These are phyloP conservation scores for Rubus idaeus DNA, from an alignment of 306 rosid species.

Conservation along the genomic window DNA sequence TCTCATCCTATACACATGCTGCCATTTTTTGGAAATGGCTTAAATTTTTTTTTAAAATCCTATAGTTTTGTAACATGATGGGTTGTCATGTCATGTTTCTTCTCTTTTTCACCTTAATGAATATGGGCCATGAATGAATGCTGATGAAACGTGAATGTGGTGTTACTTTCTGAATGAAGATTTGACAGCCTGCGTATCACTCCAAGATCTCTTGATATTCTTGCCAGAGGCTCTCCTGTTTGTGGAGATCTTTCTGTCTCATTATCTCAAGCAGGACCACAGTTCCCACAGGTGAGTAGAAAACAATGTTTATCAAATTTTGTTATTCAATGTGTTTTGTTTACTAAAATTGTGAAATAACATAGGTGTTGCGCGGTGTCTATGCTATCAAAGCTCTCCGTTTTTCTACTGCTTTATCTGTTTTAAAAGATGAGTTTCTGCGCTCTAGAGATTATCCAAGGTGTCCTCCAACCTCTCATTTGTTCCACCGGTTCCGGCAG, in stretches of 20 bases:
- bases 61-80: constrained; percentile 16
- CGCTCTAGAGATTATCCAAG: constrained; percentile 98
- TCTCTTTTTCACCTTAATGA: constrained; percentile 8
- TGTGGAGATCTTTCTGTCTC: constrained; percentile 99
- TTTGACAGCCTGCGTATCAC: constrained; percentile 98
- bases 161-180: constrained; percentile 55
- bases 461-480: constrained; percentile 96
- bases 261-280: constrained; percentile 97
- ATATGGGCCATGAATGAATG: constrained; percentile 7
- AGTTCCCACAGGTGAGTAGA: constrained; percentile 84
- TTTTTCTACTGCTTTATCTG: constrained; percentile 82
- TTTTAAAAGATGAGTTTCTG: constrained; percentile 81
- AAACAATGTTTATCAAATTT: constrained; percentile 19
- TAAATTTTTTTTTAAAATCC: background rate
- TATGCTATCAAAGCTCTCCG: constrained; percentile 93
- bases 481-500: constrained; percentile 87
- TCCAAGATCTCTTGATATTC: constrained; percentile 93
- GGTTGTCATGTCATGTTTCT: constrained; percentile 22
- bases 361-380: constrained; percentile 84
- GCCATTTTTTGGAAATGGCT: background rate
- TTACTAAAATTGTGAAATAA: constrained; percentile 38
- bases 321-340: constrained; percentile 20
- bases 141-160: constrained; percentile 27
- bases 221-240: constrained; percentile 94
- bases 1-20: constrained; percentile 4